These are phyloP conservation scores for Colletotrichum kahawae DNA, from an alignment of 2,329 filamentous ascomycete genomes.

Conservation along the genomic window DNA sequence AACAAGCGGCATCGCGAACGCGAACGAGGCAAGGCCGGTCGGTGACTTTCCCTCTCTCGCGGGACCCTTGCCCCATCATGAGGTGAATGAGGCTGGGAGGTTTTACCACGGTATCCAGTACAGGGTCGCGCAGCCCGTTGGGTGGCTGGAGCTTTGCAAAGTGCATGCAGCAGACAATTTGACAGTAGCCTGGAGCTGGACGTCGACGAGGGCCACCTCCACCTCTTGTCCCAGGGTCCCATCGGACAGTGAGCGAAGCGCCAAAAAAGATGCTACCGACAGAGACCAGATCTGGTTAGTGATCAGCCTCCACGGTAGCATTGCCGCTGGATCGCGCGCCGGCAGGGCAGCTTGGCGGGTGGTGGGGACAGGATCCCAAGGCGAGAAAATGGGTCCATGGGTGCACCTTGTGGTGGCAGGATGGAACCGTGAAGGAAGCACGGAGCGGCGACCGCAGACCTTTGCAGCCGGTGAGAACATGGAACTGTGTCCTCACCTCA, in stretches of 20 bases:
- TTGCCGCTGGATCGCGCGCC: constrained; percentile 8
- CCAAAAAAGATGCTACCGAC: not conserved
- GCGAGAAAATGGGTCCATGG: not conserved
- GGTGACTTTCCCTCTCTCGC: not conserved
- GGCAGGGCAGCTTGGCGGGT: constrained; percentile 15
- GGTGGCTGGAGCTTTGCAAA: constrained; percentile 8
- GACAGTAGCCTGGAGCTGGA: not conserved
- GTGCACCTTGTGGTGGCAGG: constrained; percentile 9
- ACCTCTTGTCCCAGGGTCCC: not conserved
- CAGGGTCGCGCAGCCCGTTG: not conserved
- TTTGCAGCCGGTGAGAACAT: not conserved
- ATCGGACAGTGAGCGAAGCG: constrained; percentile 1
- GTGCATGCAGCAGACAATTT: not conserved
- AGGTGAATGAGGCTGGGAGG: constrained; percentile 3
- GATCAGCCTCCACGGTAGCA: constrained; percentile 17
- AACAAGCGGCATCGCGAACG: not conserved
- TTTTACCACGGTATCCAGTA: not conserved
- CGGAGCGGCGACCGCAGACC: not conserved
- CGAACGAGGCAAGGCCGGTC: not conserved
- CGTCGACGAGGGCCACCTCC: constrained; percentile 3
- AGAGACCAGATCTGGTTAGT: constrained; percentile 12
- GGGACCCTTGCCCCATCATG: not conserved
- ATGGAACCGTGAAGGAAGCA: not conserved
- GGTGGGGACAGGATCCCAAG: not conserved
- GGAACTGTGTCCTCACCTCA: constrained; percentile 13